These are phyloP conservation scores for Penicillium sp. DNA, from an alignment of 2,329 filamentous ascomycete species.

Conservation along the genomic window DNA sequence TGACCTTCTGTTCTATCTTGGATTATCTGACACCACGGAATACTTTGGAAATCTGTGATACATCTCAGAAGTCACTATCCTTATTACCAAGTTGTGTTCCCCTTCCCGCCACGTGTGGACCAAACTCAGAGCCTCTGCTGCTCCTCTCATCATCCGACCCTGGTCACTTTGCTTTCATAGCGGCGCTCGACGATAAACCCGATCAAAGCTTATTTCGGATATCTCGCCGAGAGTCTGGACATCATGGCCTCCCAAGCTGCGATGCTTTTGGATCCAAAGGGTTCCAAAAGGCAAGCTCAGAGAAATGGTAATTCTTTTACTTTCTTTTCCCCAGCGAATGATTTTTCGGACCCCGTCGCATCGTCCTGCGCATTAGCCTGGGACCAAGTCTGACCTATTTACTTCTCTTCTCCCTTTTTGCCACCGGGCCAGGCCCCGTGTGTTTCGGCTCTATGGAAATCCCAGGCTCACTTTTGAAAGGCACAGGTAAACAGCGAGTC, in stretches of 20 bases:
- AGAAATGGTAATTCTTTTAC: slow-evolving; percentile 33
- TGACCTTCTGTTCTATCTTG: background rate
- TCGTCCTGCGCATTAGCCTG: background rate
- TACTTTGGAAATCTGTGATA: background rate
- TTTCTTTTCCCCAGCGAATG: slow-evolving; percentile 4
- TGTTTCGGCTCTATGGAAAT: slow-evolving; percentile 8
- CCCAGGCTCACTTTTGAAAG: slow-evolving; percentile 25
- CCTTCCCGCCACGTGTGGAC: background rate
- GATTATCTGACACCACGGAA: background rate
- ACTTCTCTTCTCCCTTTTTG: background rate
- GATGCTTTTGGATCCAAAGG: slow-evolving; percentile 45
- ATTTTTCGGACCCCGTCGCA: background rate
- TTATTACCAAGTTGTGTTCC: background rate
- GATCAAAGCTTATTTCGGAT: slow-evolving; percentile 6
- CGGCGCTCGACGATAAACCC: slow-evolving; percentile 2
- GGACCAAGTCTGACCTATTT: background rate
- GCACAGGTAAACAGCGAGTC: slow-evolving; percentile 21
- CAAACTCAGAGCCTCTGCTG: background rate
- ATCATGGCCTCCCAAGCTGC: slow-evolving; percentile 42
- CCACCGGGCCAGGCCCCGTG: slow-evolving; percentile 15
- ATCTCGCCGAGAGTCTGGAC: slow-evolving; percentile 1
- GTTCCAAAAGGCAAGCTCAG: slow-evolving; percentile 37
- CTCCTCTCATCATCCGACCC: background rate
- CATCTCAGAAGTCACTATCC: background rate
- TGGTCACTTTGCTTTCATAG: slow-evolving; percentile 3